Evolutionary conservation across 1,284 basidiomycete genomes (phyloP), one percentile per base, ranked within the genome.

Genomic region (Ceratobasidium sp.): DNA sequence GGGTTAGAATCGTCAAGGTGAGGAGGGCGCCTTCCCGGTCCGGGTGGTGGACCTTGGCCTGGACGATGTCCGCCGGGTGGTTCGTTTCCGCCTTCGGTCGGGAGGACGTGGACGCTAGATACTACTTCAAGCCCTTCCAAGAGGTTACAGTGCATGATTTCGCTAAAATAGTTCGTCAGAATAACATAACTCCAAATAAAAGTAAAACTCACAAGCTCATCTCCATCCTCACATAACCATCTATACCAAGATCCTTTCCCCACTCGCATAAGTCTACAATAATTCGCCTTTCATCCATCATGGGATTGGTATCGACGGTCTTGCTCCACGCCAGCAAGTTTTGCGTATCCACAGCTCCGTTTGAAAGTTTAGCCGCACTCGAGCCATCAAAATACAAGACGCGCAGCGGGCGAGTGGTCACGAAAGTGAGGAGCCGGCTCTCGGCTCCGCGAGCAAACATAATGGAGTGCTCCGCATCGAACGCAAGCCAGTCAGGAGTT

Each of bases 101-200:
- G 75, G 47, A 76, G 53, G 31, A 76, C 24, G 19, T 67, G 48
- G 2, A 74, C 36, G 51, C 81, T 80, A 6, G 85, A 84, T n/a
- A 83, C 79, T 4, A 85, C 66, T 24, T 83, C 79, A 17, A 88
- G 77, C 0, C 86, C 85, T 7, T 81, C 77, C 2, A 80, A 82
- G 75, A 88, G 84, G 77, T 87, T 80, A 76, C 87, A 89, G 4
- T 87, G 78, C 85, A 89, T 87, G 31, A 87, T 81, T 79, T 89
- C 87, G 69, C 87, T 89, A 72, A n/a, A 19, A 54, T 3, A n/a
- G n/a, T 19, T n/a, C 31, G 59, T 48, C 14, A 60, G 66, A 50
- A 47, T 45, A 31, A 8, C 31, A 17, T 33, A 17, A 24, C 7
- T 24, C 19, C n/a, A n/a, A 24, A 14, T 27, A 29, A n/a, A 27